Evolutionary conservation across 352 stramenopile genomes (phyloP).

Genomic region (Globisporangium megalacanthum): DNA sequence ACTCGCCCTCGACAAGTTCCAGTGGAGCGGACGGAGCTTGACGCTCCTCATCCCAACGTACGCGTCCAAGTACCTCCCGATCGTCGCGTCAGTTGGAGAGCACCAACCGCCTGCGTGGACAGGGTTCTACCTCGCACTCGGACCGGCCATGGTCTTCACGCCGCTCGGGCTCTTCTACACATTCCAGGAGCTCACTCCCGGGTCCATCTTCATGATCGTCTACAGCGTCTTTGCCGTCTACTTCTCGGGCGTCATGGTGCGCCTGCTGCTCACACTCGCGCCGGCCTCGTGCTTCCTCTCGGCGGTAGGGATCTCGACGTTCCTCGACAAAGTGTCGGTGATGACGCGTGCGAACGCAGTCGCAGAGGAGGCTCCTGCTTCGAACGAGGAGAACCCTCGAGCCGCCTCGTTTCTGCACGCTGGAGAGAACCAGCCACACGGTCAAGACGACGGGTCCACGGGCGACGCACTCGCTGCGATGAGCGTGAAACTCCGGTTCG

Average conservation of each 20-base stretch:
- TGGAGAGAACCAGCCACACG: neutral
- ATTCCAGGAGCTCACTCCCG: conserved; percentile 64
- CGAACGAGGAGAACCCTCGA: neutral
- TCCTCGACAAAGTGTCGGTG: conserved; percentile 39
- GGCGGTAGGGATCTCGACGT: conserved; percentile 71
- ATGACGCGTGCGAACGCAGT: conserved; percentile 13
- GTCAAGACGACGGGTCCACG: conserved; percentile 6
- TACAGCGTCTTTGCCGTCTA: conserved; percentile 91
- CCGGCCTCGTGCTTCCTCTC: conserved; percentile 87
- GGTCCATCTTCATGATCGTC: conserved; percentile 88
- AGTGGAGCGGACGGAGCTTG: conserved; percentile 90
- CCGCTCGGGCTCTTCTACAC: conserved; percentile 88
- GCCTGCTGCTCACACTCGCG: conserved; percentile 89
- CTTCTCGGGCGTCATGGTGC: conserved; percentile 92
- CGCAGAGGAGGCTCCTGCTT: conserved; percentile 1
- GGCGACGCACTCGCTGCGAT: conserved; percentile 27
- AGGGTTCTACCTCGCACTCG: conserved; percentile 90
- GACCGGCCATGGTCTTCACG: conserved; percentile 82
- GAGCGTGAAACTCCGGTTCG: conserved; percentile 27
- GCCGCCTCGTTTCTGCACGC: neutral
- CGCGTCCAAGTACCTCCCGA: conserved; percentile 93
- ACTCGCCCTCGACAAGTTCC: conserved; percentile 67
- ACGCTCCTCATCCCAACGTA: conserved; percentile 92
- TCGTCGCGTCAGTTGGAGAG: conserved; percentile 93
- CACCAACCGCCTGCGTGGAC: conserved; percentile 93